These are phyloP conservation scores for Chaetoscypha palmicola DNA, from an alignment of 2,329 filamentous ascomycete species.

Conservation along the genomic window DNA sequence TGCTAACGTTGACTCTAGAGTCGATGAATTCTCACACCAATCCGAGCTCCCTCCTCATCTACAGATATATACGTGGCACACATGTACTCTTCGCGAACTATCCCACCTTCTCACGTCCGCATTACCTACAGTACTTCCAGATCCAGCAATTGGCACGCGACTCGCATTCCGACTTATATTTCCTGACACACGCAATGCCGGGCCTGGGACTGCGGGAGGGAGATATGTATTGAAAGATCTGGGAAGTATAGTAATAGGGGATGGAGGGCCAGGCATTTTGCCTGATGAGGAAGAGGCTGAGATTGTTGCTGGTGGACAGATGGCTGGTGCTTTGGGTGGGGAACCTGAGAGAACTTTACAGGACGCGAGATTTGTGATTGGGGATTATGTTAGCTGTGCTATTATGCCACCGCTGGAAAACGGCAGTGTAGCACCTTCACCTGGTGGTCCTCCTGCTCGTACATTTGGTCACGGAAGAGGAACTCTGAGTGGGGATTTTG, in stretches of 20 bases:
- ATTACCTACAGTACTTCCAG: constrained; percentile 62
- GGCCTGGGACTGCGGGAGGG: constrained; percentile 36
- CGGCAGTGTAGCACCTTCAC: constrained; percentile 64
- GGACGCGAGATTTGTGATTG: constrained; percentile 76
- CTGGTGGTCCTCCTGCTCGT: constrained; percentile 39
- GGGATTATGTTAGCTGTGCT: constrained; percentile 80
- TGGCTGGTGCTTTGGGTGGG: constrained; percentile 39
- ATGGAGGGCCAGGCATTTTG: constrained; percentile 39
- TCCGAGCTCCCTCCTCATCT: constrained; percentile 58
- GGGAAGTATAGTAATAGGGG: constrained; percentile 73
- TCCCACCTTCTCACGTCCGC: constrained; percentile 67
- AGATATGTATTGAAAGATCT: constrained; percentile 74
- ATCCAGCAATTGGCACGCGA: constrained; percentile 70
- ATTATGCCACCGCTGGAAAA: constrained; percentile 69
- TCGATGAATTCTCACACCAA: constrained; percentile 58
- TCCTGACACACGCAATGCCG: constrained; percentile 48
- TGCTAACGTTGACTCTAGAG: constrained; percentile 37
- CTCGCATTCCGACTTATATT: constrained; percentile 84
- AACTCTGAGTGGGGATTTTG: constrained; percentile 27
- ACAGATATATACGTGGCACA: constrained; percentile 79
- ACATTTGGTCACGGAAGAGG: constrained; percentile 30
- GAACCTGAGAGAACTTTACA: constrained; percentile 67
- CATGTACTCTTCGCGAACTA: constrained; percentile 74
- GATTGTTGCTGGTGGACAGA: constrained; percentile 26
- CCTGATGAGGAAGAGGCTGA: constrained; percentile 34